Conservation (phyloP, 2,329 filamentous ascomycete genomes). For the Coniochaeta prunicola region DNA sequence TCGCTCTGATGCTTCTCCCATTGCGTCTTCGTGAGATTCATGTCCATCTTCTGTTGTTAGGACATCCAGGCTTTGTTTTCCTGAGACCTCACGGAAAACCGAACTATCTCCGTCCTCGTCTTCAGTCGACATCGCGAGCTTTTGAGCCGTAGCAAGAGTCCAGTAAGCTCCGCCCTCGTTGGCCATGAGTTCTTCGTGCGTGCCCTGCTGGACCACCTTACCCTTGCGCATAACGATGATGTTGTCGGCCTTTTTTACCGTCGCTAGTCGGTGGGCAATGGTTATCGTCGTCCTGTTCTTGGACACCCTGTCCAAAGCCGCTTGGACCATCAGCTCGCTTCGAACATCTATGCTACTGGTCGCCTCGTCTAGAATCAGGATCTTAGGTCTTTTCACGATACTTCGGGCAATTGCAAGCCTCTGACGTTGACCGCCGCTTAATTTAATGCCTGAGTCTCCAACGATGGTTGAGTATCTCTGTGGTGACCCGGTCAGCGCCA, state of each 20-base stretch:
- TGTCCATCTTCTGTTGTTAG: conserved; percentile 25
- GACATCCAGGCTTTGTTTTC: conserved; percentile 29
- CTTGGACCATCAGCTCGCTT: conserved; percentile 21
- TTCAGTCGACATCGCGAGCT: conserved; percentile 35
- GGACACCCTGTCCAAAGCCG: conserved; percentile 18
- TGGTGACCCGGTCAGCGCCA: conserved; percentile 4
- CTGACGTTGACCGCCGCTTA: conserved; percentile 73
- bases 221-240: conserved; percentile 71
- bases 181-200: conserved; percentile 60
- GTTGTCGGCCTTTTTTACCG: conserved; percentile 67
- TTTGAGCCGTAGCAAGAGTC: conserved; percentile 55
- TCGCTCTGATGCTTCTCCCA: neutral
- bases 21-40: neutral
- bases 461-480: conserved; percentile 67
- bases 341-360: conserved; percentile 44
- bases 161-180: conserved; percentile 56
- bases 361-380: conserved; percentile 22
- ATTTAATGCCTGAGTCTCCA: conserved; percentile 71
- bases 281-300: conserved; percentile 22
- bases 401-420: conserved; percentile 52
- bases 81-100: conserved; percentile 18
- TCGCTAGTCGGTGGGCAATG: conserved; percentile 68
- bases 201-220: conserved; percentile 63
- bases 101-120: conserved; percentile 28
- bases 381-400: conserved; percentile 20